Base-by-base conservation (phyloP, 2,329 filamentous ascomycete species). In the Periconia macrospinosa region DNA sequence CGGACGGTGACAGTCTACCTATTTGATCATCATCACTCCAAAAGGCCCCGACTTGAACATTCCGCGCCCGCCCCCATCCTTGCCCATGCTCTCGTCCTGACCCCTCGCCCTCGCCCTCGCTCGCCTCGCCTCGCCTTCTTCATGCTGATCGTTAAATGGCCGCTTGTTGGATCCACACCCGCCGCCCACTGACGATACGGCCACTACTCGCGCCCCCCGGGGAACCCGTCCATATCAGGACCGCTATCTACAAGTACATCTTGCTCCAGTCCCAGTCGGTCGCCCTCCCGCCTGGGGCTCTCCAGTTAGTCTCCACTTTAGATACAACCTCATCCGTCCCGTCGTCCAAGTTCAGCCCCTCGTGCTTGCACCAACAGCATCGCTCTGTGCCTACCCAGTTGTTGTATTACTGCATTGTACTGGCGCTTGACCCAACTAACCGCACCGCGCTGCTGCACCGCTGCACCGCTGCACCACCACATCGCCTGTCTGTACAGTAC, bases 221-320 rank as follows among this genome's bases (percentile, higher is more conserved):
- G n/a, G n/a, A 27, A 27, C 8, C 23, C 23, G 23, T 27, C 23
- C 3, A 5, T 27, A 27, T 27, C 23, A 27, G 23, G 3, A 5
- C 23, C 23, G 23, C 23, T 27, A 27, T 27, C 23, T 27, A 27
- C 23, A 3, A 3, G 23, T 8, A 27, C 23, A 8, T 27, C 3
- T 27, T 13, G 6, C 33, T 37, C 51, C 47, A n/a, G 48, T 40
- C 18, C 19, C 42, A 27, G n/a, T 27, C 42, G 8, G 41, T 44
- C 42, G 7, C 18, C 23, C 30, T 45, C 43, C 45, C n/a, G 17
- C 33, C 45, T 30, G 44, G 50, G 53, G 46, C 42, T 46, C 42
- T 44, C 44, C 54, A 43, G 37, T n/a, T 48, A 2, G 51, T 56
- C 64, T 68, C 66, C 63, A 65, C 64, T 66, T 64, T 58, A 62